phyloP scores from a whole-genome alignment of 1,139 yeast species.

The Diutina rugosa region DNA sequence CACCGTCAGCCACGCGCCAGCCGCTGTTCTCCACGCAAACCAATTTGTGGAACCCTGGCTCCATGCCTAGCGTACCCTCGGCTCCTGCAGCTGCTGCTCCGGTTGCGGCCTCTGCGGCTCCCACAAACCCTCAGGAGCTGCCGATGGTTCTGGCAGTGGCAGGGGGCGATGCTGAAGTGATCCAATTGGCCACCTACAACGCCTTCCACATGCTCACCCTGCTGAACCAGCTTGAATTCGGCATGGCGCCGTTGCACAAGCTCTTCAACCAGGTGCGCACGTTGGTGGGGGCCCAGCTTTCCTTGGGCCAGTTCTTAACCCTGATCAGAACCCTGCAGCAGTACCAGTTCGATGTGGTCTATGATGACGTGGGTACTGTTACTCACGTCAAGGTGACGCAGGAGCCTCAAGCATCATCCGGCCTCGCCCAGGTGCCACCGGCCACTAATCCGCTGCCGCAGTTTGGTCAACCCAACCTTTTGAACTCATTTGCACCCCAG shows the following conservation, averaged over 20 bases:
- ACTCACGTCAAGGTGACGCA: constrained; percentile 21
- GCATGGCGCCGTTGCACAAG: constrained; percentile 21
- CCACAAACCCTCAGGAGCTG: background rate
- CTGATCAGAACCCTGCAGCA: constrained; percentile 14
- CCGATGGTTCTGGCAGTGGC: constrained; percentile 1
- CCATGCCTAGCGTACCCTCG: constrained; percentile 15
- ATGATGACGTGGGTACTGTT: constrained; percentile 36
- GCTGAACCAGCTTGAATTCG: constrained; percentile 24
- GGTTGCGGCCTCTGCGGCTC: background rate
- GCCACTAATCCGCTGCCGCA: background rate
- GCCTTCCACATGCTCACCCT: constrained; percentile 21
- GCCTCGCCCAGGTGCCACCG: background rate
- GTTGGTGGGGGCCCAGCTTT: constrained; percentile 8
- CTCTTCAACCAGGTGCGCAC: constrained; percentile 14
- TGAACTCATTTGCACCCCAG: background rate
- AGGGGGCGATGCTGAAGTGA: constrained; percentile 1
- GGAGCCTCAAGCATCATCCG: background rate
- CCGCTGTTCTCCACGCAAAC: background rate
- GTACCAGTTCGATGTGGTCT: constrained; percentile 24
- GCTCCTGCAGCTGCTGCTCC: constrained; percentile 15
- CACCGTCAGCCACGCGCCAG: background rate
- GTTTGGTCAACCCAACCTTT: background rate
- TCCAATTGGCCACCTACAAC: constrained; percentile 19
- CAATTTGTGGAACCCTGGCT: constrained; percentile 12
- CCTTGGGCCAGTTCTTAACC: constrained; percentile 30